phyloP scores from a whole-genome alignment of 169 alveolate genomes.

The Plasmodium malariae region DNA sequence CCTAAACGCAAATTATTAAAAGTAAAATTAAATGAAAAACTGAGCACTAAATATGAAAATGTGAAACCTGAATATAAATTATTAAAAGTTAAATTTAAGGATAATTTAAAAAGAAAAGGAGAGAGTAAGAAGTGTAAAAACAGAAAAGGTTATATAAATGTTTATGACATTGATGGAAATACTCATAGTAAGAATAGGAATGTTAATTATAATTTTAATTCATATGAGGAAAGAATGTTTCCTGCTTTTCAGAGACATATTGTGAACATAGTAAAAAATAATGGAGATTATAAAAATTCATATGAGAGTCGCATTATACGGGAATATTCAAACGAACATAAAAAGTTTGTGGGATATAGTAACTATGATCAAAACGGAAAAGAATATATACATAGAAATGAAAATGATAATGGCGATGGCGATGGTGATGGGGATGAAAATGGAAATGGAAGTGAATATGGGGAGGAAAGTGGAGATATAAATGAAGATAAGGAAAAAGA shows the following conservation, averaged over 20 bases:
- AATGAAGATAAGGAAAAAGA: background rate
- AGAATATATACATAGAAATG: background rate
- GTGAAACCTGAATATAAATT: background rate
- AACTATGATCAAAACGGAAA: background rate
- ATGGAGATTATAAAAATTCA: background rate
- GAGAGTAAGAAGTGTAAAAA: background rate
- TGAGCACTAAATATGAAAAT: background rate
- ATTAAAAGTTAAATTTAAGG: background rate
- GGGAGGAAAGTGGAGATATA: background rate
- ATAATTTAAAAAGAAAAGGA: slow-evolving; percentile 2
- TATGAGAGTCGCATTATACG: background rate
- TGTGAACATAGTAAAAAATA: background rate
- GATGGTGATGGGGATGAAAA: background rate
- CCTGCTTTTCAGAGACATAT: background rate
- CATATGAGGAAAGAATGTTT: background rate
- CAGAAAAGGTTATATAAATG: slow-evolving; percentile 1
- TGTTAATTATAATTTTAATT: background rate
- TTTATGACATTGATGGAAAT: background rate
- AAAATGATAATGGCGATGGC: background rate
- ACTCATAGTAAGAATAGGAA: background rate
- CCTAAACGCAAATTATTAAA: background rate
- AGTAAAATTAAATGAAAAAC: background rate
- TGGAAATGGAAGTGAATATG: background rate
- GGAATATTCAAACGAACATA: background rate
- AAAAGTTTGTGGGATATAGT: background rate